Percentiles rank a stretch among this genome's conserved stretches.
Conservation (phyloP, 352 stramenopile species). For the Phytophthora megakarya region DNA sequence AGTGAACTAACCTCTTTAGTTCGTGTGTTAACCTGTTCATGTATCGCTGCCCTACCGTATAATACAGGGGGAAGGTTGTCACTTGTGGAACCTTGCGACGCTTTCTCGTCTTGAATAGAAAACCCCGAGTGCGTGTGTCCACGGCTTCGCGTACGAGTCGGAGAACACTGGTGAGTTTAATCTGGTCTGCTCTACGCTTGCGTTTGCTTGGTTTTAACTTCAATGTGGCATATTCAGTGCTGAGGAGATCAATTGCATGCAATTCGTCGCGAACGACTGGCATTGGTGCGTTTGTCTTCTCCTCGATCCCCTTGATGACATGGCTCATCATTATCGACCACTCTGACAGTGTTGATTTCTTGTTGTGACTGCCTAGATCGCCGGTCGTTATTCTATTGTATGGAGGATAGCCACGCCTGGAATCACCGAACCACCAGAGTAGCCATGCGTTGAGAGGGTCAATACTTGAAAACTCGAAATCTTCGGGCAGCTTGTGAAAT, state of each 20-base stretch:
- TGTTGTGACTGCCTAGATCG: not conserved
- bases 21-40: no score
- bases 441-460: slow-evolving; percentile 4
- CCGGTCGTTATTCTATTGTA: slow-evolving; percentile 8
- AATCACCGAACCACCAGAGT: slow-evolving; percentile 12
- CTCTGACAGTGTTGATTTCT: slow-evolving; percentile 15
- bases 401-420: not conserved
- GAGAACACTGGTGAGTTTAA: not conserved
- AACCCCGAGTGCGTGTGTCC: no score
- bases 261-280: no score
- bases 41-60: no score
- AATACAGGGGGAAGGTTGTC: no score
- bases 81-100: no score
- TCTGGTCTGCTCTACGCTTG: not conserved
- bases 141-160: no score
- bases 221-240: not conserved
- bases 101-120: no score
- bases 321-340: slow-evolving; percentile 16
- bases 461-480: slow-evolving; percentile 12
- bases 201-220: not conserved
- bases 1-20: no score
- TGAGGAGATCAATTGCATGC: no score
- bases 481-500: slow-evolving; percentile 8
- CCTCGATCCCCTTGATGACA: not conserved
- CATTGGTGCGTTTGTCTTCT: no score